Percentiles rank a stretch among this genome's conserved stretches.
phyloP scores from a whole-genome alignment of 2,329 filamentous ascomycete genomes.

The Beauveria caledonica region DNA sequence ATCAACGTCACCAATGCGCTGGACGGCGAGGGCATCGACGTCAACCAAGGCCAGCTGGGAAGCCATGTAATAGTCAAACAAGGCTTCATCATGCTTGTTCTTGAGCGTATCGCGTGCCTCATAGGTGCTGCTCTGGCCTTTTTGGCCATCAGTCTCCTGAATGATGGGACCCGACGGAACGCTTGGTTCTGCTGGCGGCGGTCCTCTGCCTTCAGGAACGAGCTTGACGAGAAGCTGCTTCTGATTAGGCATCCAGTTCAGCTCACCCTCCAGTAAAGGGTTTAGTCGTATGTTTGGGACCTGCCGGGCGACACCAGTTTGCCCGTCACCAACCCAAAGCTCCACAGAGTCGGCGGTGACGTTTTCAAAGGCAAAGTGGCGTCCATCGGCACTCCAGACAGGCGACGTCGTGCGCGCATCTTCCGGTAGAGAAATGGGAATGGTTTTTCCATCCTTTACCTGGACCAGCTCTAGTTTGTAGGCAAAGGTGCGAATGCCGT shows the following conservation, averaged over 20 bases:
- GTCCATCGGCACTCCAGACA: slow-evolving; percentile 2
- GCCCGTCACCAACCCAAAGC: slow-evolving; percentile 2
- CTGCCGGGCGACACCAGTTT: background rate
- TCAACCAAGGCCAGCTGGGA: slow-evolving; percentile 5
- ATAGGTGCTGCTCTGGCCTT: slow-evolving; percentile 5
- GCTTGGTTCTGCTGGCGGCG: background rate
- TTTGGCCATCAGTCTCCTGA: slow-evolving; percentile 4
- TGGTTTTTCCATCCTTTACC: background rate
- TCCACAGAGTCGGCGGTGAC: slow-evolving; percentile 5
- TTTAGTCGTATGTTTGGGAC: background rate
- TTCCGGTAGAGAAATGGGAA: background rate
- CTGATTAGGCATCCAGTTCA: slow-evolving; percentile 3
- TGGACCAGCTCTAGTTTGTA: slow-evolving; percentile 4
- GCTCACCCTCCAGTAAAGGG: background rate
- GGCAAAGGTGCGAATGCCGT: slow-evolving; percentile 7
- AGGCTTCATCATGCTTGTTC: slow-evolving; percentile 2
- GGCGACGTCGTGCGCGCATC: background rate
- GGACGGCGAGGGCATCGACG: background rate
- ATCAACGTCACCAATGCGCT: background rate
- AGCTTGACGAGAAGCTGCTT: slow-evolving; percentile 6
- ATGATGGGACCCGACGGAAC: background rate
- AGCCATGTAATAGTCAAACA: slow-evolving; percentile 4
- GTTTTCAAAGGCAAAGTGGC: slow-evolving; percentile 6
- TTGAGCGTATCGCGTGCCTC: slow-evolving; percentile 6
- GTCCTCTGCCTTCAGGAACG: background rate